Conservation (phyloP, 129 eudicot genomes). For the Oenanthe sinensis region DNA sequence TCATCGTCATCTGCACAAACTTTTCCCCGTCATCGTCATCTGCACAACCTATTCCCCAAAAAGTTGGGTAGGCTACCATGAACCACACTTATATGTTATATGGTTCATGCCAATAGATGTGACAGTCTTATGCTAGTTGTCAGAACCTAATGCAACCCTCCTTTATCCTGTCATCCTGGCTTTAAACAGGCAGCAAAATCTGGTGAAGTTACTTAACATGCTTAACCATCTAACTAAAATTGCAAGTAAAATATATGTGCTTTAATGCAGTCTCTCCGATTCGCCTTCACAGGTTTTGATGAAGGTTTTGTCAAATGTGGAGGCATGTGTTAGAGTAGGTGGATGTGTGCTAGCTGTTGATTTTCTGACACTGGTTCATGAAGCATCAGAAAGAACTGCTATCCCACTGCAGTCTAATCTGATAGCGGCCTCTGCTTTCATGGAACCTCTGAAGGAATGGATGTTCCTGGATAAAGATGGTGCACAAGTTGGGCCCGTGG, state of each 20-base stretch:
- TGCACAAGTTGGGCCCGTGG: constrained; percentile 87
- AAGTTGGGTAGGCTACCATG: background rate
- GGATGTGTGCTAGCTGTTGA: constrained; percentile 97
- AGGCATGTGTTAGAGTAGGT: constrained; percentile 92
- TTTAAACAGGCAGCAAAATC: background rate
- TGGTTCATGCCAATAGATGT: background rate
- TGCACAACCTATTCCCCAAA: background rate
- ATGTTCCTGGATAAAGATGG: constrained; percentile 67
- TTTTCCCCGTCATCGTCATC: background rate
- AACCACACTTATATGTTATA: background rate
- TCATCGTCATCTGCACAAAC: background rate
- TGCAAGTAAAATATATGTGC: background rate
- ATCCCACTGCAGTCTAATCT: constrained; percentile 92
- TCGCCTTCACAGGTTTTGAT: constrained; percentile 62
- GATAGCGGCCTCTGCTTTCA: constrained; percentile 95
- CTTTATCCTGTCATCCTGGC: background rate
- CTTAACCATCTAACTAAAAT: background rate
- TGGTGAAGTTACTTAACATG: background rate
- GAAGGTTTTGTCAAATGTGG: constrained; percentile 87
- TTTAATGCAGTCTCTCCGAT: background rate
- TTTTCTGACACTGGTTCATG: constrained; percentile 82
- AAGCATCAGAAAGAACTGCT: constrained; percentile 94
- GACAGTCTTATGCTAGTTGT: background rate
- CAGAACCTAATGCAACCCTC: background rate
- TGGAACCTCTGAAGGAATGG: constrained; percentile 95